Conservation (phyloP, 306 rosid species). For the Vigna hirtella region DNA sequence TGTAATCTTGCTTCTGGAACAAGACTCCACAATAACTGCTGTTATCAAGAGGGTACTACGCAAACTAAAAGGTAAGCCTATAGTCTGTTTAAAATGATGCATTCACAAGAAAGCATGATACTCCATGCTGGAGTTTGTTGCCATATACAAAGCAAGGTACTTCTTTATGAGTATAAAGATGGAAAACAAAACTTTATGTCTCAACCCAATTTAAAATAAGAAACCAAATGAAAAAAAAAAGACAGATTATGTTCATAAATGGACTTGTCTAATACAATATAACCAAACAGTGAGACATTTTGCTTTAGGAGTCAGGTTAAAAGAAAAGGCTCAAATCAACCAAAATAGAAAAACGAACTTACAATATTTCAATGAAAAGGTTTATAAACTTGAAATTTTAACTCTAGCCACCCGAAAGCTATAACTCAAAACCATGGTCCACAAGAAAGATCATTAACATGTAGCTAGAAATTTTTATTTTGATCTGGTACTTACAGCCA, state of each 20-base stretch:
- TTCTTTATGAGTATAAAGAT: slow-evolving; percentile 23
- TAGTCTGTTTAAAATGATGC: slow-evolving; percentile 19
- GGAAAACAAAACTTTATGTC: slow-evolving; percentile 1
- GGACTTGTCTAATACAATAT: slow-evolving; percentile 6
- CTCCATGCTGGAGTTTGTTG: background rate
- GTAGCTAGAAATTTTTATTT: slow-evolving; percentile 30
- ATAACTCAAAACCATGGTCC: slow-evolving; percentile 33
- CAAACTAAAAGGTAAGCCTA: slow-evolving; percentile 29
- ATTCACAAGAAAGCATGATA: slow-evolving; percentile 26
- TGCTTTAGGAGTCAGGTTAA: slow-evolving; percentile 29
- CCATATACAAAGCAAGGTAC: slow-evolving; percentile 24
- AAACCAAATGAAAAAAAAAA: slow-evolving; percentile 16
- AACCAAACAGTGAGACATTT: slow-evolving; percentile 34
- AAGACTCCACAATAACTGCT: slow-evolving; percentile 26
- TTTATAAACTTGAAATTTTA: slow-evolving; percentile 39
- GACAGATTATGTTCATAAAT: slow-evolving; percentile 17
- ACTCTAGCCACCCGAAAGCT: slow-evolving; percentile 44
- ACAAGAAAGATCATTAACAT: slow-evolving; percentile 19
- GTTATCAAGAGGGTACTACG: slow-evolving; percentile 28
- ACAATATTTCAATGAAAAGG: slow-evolving; percentile 11
- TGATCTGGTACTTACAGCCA: slow-evolving; percentile 70
- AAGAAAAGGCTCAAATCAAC: slow-evolving; percentile 29
- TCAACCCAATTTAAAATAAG: background rate
- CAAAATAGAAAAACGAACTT: slow-evolving; percentile 31
- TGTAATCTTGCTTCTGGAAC: slow-evolving; percentile 38